phyloP scores from a whole-genome alignment of 495 filamentous ascomycete species.

The Letharia lupina region DNA sequence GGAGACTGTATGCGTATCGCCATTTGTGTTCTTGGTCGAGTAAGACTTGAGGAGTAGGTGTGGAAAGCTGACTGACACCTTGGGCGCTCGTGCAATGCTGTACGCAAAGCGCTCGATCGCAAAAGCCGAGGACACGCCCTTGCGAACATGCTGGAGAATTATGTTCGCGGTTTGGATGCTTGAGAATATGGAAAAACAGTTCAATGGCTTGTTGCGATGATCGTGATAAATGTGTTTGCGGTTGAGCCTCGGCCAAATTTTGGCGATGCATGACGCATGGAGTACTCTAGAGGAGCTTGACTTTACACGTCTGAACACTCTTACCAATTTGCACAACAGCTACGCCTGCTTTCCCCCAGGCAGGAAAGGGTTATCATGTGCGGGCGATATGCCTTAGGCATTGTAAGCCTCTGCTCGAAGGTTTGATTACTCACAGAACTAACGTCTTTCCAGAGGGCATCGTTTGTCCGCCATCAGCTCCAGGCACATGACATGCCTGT shows the following conservation, averaged over 20 bases:
- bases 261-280: background rate
- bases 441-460: conserved; percentile 39
- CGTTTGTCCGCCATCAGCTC: conserved; percentile 61
- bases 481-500: conserved; percentile 68
- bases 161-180: no score
- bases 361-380: conserved; percentile 51
- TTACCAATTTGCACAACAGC: background rate
- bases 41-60: background rate
- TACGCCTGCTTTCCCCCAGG: background rate
- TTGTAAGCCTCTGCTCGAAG: conserved; percentile 46
- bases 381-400: conserved; percentile 70
- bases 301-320: no score
- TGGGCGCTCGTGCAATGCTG: conserved; percentile 3
- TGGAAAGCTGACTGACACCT: conserved; percentile 3
- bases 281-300: background rate
- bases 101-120: conserved; percentile 1
- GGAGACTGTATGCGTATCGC: background rate
- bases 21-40: no score
- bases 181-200: background rate
- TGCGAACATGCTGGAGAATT: conserved; percentile 9
- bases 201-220: background rate
- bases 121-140: conserved; percentile 11
- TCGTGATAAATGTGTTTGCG: no score
- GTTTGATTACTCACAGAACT: conserved; percentile 1
- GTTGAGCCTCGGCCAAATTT: conserved; percentile 1